Percentiles rank a stretch among this genome's conserved stretches.
These are phyloP conservation scores for Filobasidium floriforme DNA, from an alignment of 768 basidiomycete genomes.

Conservation along the genomic window DNA sequence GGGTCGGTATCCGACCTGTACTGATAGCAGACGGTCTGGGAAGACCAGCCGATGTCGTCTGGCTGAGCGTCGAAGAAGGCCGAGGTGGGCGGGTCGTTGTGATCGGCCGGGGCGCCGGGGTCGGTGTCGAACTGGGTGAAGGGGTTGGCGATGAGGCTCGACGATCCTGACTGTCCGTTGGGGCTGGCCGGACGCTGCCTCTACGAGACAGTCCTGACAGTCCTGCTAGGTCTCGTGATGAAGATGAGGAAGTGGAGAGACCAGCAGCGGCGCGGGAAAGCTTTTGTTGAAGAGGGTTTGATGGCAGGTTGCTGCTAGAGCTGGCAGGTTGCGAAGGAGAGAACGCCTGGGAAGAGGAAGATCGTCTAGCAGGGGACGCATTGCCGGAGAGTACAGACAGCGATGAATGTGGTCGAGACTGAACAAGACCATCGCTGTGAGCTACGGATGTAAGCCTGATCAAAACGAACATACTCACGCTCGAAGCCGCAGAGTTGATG, in stretches of 20 bases:
- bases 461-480: background rate
- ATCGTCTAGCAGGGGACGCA: background rate
- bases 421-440: background rate
- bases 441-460: too few relatives aligned
- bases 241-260: background rate
- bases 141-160: background rate
- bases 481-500: background rate
- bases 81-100: background rate
- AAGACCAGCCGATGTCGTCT: background rate
- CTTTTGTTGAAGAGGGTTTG: background rate
- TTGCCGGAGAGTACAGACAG: background rate
- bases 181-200: background rate
- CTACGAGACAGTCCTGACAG: background rate
- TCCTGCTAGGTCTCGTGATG: background rate
- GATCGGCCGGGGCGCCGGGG: background rate
- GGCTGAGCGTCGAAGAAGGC: background rate
- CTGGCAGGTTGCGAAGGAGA: background rate
- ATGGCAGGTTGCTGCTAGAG: background rate
- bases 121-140: background rate
- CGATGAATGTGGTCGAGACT: slow-evolving; percentile 17
- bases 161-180: background rate
- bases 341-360: background rate
- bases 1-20: background rate
- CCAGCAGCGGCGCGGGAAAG: slow-evolving; percentile 3
- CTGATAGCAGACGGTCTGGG: background rate